Evolutionary conservation across 208 protist species (phyloP), one percentile per base, ranked within the genome.

Genomic region (Naegleria gruberi): DNA sequence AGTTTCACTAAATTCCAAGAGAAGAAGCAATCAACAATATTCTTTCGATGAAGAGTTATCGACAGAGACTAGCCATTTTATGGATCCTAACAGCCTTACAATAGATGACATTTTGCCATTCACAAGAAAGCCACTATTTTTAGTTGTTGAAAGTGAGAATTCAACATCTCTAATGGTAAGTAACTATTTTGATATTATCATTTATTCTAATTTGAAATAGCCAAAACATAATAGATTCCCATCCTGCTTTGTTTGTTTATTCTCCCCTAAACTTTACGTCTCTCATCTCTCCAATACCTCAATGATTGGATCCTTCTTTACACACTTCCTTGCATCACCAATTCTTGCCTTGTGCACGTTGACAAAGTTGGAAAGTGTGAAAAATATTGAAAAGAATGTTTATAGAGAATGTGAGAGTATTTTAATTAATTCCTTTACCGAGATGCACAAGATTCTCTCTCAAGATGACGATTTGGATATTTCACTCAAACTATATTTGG

Each of bases 61-160:
- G 44, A 42, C n/a, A 19, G 85, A 81, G 1, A 41, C 37, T 43
- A 44, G 8, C 4, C 6, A 6, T 5, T 17, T 81, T 4, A 41
- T 19, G 8, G 43, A 84, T 40, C 8, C 19, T 40, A 55, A 85
- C 37, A 37, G 15, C 7, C 77, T 57, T 4, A 42, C 87, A 8
- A 40, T 45, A 7, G 43, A 87, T 77, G 87, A 90, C 41, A 42
- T 90, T 17, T 19, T 90, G 12, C 77, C 87, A 51, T 90, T 90
- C 47, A 90, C 87, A 55, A 82, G 87, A 85, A 90, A 77, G 47
- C 87, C 87, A 55, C 10, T 90, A 15, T 90, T 90, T 47, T 40
- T 90, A 42, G 77, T 90, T 55, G 23, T 90, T 1, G 87, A 90
- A 41, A 82, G 41, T 44, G 87, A 89, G 15, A 89, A 65, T 89